These are phyloP conservation scores for Pichia sp. DNA, from an alignment of 1,139 yeast species.

Conservation along the genomic window DNA sequence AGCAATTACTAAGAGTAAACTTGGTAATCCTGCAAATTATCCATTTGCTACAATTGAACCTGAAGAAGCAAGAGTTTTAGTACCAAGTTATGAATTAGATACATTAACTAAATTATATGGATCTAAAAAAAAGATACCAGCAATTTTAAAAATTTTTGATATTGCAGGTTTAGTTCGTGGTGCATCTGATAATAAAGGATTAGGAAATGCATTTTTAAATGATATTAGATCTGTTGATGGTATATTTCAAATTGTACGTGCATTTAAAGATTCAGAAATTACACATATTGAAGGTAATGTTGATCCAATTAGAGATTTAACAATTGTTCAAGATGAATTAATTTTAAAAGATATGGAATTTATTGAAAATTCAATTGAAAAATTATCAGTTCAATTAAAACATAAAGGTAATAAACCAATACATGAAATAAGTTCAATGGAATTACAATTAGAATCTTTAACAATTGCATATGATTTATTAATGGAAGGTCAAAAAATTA, in stretches of 20 bases:
- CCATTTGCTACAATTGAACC: conserved; percentile 99
- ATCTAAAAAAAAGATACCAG: conserved; percentile 69
- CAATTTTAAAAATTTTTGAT: conserved; percentile 88
- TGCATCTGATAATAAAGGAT: conserved; percentile 96
- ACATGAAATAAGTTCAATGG: conserved; percentile 93
- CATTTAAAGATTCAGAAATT: conserved; percentile 96
- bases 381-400: conserved; percentile 44
- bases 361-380: conserved; percentile 78
- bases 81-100: conserved; percentile 88
- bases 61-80: conserved; percentile 96
- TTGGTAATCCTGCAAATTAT: conserved; percentile 97
- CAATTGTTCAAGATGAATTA: conserved; percentile 84
- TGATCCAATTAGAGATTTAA: conserved; percentile 91
- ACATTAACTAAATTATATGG: conserved; percentile 42
- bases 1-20: conserved; percentile 81
- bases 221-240: conserved; percentile 98
- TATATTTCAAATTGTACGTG: conserved; percentile 94
- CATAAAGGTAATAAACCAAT: conserved; percentile 83
- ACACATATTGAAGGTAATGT: conserved; percentile 98
- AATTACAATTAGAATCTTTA: conserved; percentile 68
- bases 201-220: conserved; percentile 96
- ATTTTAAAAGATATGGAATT: conserved; percentile 96
- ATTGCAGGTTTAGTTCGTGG: conserved; percentile 98
- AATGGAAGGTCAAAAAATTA: conserved; percentile 83
- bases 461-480: conserved; percentile 42